Percentiles rank a stretch among this genome's conserved stretches.
Evolutionary conservation across 768 basidiomycete species (phyloP).

Genomic region (Chlorophyllum brunneum): DNA sequence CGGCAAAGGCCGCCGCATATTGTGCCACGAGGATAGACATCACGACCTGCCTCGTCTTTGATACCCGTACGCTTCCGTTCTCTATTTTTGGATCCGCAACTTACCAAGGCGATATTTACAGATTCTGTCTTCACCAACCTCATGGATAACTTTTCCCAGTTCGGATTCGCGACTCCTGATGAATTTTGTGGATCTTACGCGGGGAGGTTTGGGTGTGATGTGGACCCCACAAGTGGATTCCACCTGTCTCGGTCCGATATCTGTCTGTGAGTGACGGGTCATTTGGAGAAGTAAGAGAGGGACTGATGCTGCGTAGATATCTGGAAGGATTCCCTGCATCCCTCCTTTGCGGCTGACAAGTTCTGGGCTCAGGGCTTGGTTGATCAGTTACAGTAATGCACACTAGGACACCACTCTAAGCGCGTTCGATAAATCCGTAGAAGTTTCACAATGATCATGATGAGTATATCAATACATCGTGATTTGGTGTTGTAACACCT

Average conservation of each 20-base stretch:
- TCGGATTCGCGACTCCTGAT: constrained; percentile 19
- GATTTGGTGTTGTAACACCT: no score
- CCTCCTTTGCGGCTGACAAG: constrained; percentile 17
- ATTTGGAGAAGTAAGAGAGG: no score
- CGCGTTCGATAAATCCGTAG: no score
- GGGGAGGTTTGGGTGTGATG: constrained; percentile 13
- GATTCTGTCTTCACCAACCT: constrained; percentile 17
- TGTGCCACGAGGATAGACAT: constrained; percentile 17
- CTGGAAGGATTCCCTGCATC: constrained; percentile 21
- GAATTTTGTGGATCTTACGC: constrained; percentile 18
- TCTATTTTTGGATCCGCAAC: no score
- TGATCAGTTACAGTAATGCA: neutral
- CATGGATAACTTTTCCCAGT: constrained; percentile 17
- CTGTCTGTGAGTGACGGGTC: constrained; percentile 11
- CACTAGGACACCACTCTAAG: neutral
- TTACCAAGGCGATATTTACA: neutral
- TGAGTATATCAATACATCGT: no score
- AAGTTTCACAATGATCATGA: no score
- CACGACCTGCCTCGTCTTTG: constrained; percentile 17
- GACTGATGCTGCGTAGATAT: constrained; percentile 14
- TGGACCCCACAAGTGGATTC: constrained; percentile 13
- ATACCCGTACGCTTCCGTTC: constrained; percentile 16
- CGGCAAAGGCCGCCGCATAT: constrained; percentile 14
- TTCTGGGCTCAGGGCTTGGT: constrained; percentile 17
- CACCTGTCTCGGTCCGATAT: constrained; percentile 20